Evolutionary conservation across 371 early-diverging fungal species (phyloP), one percentile per base, ranked within the genome.

Genomic region (Blastocladiella emersonii): DNA sequence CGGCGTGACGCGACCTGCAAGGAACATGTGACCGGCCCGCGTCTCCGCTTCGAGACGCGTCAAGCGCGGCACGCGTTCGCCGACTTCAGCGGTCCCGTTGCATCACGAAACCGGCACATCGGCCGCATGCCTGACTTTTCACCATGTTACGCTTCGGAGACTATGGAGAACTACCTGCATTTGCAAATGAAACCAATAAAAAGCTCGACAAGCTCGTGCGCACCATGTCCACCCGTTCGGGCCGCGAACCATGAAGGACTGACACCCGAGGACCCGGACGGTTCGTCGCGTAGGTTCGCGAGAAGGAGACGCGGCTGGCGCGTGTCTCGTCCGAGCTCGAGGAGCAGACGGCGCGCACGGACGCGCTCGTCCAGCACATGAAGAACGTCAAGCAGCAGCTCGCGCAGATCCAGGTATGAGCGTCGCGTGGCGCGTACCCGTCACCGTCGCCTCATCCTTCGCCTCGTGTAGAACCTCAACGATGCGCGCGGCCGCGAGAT

Each of bases 401-500:
- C 2, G 55, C 30, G 35, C 77, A 81, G 34, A 76, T 74, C 0
- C 77, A 78, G 70, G 78, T 74, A 49, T 43, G 15, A 23, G 25
- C 7, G 32, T 32, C 23, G 8, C 23, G 1, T n/a, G 8, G 21
- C 30, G 4, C 8, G 21, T 10, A 23, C 27, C 0, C 23, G 23
- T 48, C 21, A 7, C 27, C 49, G 6, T 27, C 56, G 7, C 36
- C 19, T 19, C 15, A 25, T 45, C 17, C 17, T 27, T 32, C 30
- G 27, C 2, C 17, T 43, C 13, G 21, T 59, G 0, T 63, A 68
- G 69, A 64, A 41, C 61, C 37, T 81, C 17, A 67, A 72, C 43
- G 79, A 81, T 59, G 79, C 79, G 17, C 74, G 75, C 62, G 72
- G 67, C 30, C 67, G 79, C 8, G 76, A 79, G 41, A 81, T 79